Conservation (phyloP, 78 protist genomes). For the Paratrimastix pyriformis region DNA sequence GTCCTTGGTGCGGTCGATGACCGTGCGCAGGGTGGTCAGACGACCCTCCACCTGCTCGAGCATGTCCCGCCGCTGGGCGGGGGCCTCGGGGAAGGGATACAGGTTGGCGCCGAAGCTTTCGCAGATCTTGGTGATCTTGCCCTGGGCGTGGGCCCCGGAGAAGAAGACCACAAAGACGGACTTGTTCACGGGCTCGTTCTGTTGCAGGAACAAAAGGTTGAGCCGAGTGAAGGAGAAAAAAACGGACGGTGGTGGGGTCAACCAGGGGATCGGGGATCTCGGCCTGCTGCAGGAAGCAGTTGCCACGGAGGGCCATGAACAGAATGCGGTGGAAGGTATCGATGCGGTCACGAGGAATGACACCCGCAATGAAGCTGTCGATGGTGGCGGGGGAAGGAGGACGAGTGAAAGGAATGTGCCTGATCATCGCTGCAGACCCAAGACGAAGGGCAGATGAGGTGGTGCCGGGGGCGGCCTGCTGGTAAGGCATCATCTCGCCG, state of each 20-base stretch:
- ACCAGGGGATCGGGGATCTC: background rate
- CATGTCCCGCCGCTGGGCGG: background rate
- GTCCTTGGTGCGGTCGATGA: background rate
- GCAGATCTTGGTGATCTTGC: background rate
- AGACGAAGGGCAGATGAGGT: no score
- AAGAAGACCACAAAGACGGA: background rate
- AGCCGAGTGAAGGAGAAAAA: background rate
- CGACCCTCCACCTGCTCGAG: background rate
- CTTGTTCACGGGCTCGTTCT: background rate
- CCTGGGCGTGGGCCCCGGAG: background rate
- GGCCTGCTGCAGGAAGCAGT: background rate
- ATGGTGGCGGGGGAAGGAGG: no score
- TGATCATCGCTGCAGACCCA: no score
- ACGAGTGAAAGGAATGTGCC: no score
- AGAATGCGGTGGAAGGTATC: slow-evolving; percentile 1
- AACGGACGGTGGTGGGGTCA: background rate
- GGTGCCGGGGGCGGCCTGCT: no score
- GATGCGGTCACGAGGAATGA: background rate
- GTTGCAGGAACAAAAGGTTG: background rate
- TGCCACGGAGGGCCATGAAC: slow-evolving; percentile 1
- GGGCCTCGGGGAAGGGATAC: background rate
- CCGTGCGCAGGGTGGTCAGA: background rate
- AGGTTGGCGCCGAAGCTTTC: background rate
- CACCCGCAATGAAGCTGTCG: background rate
- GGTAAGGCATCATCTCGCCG: no score